These are phyloP conservation scores for Coemansia furcata DNA, from an alignment of 192 early-diverging fungal genomes.

Conservation along the genomic window DNA sequence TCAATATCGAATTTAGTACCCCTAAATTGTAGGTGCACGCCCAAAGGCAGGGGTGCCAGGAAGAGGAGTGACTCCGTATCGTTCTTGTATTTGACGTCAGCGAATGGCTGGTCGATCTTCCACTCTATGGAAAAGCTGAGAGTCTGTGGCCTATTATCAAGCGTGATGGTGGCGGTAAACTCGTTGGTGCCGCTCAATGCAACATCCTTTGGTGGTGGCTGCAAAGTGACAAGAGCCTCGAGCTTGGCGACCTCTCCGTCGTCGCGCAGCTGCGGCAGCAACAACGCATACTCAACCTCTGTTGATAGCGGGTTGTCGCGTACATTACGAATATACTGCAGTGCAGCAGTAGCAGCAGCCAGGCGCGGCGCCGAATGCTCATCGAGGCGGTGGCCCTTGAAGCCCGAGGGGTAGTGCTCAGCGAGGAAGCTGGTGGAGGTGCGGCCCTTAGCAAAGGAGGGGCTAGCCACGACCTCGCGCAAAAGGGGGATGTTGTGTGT, in stretches of 20 bases:
- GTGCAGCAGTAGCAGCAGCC: conserved; percentile 60
- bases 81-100: conserved; percentile 37
- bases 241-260: conserved; percentile 44
- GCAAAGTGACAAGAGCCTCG: conserved; percentile 9
- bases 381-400: conserved; percentile 72
- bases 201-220: not conserved
- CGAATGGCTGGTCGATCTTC: conserved; percentile 72
- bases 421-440: conserved; percentile 84
- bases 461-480: conserved; percentile 76
- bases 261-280: conserved; percentile 53
- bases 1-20: conserved; percentile 82
- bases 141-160: conserved; percentile 20
- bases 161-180: conserved; percentile 12
- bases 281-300: not conserved
- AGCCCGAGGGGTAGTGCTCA: conserved; percentile 86
- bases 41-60: conserved; percentile 67
- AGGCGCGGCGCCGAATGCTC: conserved; percentile 56
- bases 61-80: conserved; percentile 59
- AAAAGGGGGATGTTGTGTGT: conserved; percentile 94
- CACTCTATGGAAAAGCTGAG: conserved; percentile 55
- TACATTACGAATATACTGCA: conserved; percentile 67
- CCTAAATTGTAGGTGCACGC: conserved; percentile 76
- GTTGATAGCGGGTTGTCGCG: conserved; percentile 21
- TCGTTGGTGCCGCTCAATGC: conserved; percentile 21
- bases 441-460: conserved; percentile 70